Evolutionary conservation across 2,329 filamentous ascomycete species (phyloP), one percentile per base, ranked within the genome.

Genomic region (Plectosphaerella plurivora): DNA sequence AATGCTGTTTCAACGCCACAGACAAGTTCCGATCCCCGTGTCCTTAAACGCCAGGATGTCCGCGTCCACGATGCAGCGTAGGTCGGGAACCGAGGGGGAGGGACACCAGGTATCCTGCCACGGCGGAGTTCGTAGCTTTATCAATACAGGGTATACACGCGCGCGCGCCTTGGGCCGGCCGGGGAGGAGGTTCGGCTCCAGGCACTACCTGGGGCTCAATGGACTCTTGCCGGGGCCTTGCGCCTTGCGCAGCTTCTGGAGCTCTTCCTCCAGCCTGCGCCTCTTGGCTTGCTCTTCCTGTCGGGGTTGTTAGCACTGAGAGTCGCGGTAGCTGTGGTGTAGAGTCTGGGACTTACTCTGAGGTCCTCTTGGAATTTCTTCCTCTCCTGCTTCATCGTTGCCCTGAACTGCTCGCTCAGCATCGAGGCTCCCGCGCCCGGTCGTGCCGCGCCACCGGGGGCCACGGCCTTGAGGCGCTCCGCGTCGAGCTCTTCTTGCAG

Each of bases 311-410:
- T 61, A 73, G 68, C 35, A 48, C n/a, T 48, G 20, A n/a, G 8
- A 47, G 11, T 14, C 11, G 7, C 14, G n/a, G n/a, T 5, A 4
- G 15, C 14, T 10, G 3, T 7, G 14, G 39, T 44, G 6, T n/a
- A 15, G 33, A 22, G 12, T 22, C 22, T 22, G 22, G 15, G 9
- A 60, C 75, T 61, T 63, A 79, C 77, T 68, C 68, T 72, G 41
- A 81, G 61, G 53, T 79, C 78, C 57, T 81, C 77, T 56, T 81
- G 77, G 68, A 79, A 81, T 65, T 75, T 79, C 70, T 73, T 79
- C 57, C 78, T 72, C 68, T 81, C 78, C 62, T 79, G 77, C 59
- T 78, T 74, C 78, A 81, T 80, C 20, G 76, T 79, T 8, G 73
- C 68, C 47, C 78, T 66, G 67, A 81, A 81, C 65, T 81, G 78